phyloP scores from a whole-genome alignment of 345 rosid genomes.

The Pugionium dolabratum region DNA sequence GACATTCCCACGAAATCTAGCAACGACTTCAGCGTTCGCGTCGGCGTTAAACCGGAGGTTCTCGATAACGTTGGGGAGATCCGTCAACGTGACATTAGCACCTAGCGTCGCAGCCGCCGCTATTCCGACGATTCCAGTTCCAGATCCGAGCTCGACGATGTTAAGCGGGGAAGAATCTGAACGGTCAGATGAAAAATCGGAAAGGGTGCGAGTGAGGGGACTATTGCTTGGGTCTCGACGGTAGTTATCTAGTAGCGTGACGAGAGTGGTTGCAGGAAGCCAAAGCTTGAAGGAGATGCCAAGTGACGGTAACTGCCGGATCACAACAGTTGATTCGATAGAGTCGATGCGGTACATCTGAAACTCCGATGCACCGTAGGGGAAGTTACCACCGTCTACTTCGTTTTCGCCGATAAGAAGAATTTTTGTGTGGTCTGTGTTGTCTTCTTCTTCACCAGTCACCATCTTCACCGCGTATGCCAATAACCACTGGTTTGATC shows the following conservation, averaged over 20 bases:
- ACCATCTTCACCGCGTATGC: slow-evolving; percentile 18
- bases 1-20: slow-evolving; percentile 45
- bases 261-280: slow-evolving; percentile 76
- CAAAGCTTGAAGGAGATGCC: slow-evolving; percentile 48
- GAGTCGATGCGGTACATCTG: slow-evolving; percentile 48
- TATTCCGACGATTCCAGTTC: slow-evolving; percentile 88
- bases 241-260: slow-evolving; percentile 58
- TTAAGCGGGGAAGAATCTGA: slow-evolving; percentile 40
- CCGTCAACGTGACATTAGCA: slow-evolving; percentile 77
- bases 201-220: slow-evolving; percentile 47
- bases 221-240: slow-evolving; percentile 40
- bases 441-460: slow-evolving; percentile 34
- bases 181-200: slow-evolving; percentile 18
- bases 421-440: slow-evolving; percentile 34
- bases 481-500: slow-evolving; percentile 16
- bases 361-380: slow-evolving; percentile 18
- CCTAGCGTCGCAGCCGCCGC: slow-evolving; percentile 63
- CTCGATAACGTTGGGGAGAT: slow-evolving; percentile 72
- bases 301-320: slow-evolving; percentile 61
- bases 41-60: slow-evolving; percentile 72
- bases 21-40: slow-evolving; percentile 49
- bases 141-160: slow-evolving; percentile 85
- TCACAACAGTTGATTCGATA: slow-evolving; percentile 51
- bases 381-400: not conserved
- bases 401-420: slow-evolving; percentile 26